Percentiles rank a stretch among this genome's conserved stretches.
Evolutionary conservation across 805 yeast species (phyloP).

Genomic region (Yamadazyma paraphyllophila): DNA sequence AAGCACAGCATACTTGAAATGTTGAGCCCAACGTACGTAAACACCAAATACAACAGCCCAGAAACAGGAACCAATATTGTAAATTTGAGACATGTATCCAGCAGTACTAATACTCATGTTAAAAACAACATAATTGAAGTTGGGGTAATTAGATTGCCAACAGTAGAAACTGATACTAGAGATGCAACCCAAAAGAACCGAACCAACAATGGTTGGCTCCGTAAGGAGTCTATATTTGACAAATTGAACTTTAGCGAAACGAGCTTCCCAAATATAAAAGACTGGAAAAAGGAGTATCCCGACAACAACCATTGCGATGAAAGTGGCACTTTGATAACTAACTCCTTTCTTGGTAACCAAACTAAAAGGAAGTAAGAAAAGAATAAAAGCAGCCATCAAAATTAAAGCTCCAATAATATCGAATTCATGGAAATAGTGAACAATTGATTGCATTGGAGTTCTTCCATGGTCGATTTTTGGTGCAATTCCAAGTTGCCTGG

Average conservation of each 20-base stretch:
- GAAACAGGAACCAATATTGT: constrained; percentile 9
- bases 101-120: neutral
- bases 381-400: constrained; percentile 37
- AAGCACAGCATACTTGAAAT: constrained; percentile 6
- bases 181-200: neutral
- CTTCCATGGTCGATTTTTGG: constrained; percentile 3
- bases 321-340: constrained; percentile 36
- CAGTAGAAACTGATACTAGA: constrained; percentile 7
- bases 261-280: constrained; percentile 13
- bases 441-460: constrained; percentile 13
- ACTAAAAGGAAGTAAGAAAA: constrained; percentile 39
- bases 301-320: constrained; percentile 44
- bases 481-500: constrained; percentile 19
- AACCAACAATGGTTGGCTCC: constrained; percentile 19
- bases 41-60: constrained; percentile 9
- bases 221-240: constrained; percentile 21
- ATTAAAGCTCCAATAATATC: constrained; percentile 39
- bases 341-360: constrained; percentile 28
- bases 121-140: constrained; percentile 1
- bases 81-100: constrained; percentile 8
- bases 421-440: constrained; percentile 34
- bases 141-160: neutral
- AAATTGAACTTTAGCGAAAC: constrained; percentile 21
- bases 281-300: constrained; percentile 25
- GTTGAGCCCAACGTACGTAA: constrained; percentile 1